phyloP scores from a whole-genome alignment of 768 basidiomycete species.

The Tulasnella sp. region DNA sequence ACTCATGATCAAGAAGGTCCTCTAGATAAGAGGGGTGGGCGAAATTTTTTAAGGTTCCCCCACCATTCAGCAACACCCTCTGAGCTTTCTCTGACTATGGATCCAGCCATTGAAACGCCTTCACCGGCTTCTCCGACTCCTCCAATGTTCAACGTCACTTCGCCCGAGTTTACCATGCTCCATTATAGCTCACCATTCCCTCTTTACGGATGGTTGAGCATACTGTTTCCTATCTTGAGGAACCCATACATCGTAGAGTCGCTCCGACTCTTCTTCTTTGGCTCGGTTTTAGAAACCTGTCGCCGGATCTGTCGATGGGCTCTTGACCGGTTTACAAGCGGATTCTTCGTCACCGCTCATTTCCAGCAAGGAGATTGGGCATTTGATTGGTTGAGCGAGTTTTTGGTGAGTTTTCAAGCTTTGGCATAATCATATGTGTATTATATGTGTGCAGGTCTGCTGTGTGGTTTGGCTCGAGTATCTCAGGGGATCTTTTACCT shows the following conservation, averaged over 20 bases:
- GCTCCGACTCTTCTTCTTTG: constrained; percentile 24
- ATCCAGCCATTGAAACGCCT: background rate
- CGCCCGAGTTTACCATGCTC: background rate
- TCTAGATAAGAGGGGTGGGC: background rate
- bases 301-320: constrained; percentile 20
- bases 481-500: no score
- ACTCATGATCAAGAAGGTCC: background rate
- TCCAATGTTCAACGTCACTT: constrained; percentile 6
- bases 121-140: background rate
- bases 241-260: constrained; percentile 25
- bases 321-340: constrained; percentile 22
- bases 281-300: constrained; percentile 24
- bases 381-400: constrained; percentile 28
- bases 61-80: no score
- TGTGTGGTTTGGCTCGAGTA: no score
- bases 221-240: constrained; percentile 20
- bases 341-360: constrained; percentile 29
- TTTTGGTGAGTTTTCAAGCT: constrained; percentile 14
- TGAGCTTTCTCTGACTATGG: background rate
- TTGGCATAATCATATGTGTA: no score
- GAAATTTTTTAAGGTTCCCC: background rate
- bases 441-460: no score
- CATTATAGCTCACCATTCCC: background rate
- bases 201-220: background rate
- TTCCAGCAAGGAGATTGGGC: constrained; percentile 27